A percentile compares a stretch with the other conserved stretches of the same genome.
phyloP scores from a whole-genome alignment of 305 asterid species.

The Withania somnifera region DNA sequence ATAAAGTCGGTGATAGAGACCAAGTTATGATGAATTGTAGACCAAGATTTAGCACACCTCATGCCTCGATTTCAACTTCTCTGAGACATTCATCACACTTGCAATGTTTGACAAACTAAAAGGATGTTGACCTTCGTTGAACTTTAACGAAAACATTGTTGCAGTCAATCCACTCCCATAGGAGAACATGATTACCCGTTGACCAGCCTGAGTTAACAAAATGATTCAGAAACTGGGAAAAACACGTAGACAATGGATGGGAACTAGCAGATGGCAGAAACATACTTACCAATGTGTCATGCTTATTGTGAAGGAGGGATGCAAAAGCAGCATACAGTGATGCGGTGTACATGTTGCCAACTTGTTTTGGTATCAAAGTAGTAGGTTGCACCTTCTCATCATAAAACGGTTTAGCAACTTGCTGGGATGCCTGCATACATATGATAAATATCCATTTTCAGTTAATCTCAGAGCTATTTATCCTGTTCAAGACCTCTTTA shows the following conservation, averaged over 20 bases:
- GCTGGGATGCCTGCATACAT: slow-evolving; percentile 76
- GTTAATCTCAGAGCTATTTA: not conserved
- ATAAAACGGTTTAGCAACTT: slow-evolving; percentile 75
- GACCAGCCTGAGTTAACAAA: slow-evolving; percentile 51
- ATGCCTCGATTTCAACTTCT: slow-evolving; percentile 74
- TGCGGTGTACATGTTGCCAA: slow-evolving; percentile 98
- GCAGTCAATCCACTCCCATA: slow-evolving; percentile 90
- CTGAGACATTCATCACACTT: slow-evolving; percentile 55
- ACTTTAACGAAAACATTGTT: slow-evolving; percentile 78
- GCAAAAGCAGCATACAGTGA: slow-evolving; percentile 95
- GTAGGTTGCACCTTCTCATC: slow-evolving; percentile 80
- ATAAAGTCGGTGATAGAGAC: not conserved
- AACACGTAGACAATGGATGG: not conserved
- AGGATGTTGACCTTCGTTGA: slow-evolving; percentile 68
- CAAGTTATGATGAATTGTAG: not conserved
- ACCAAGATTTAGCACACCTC: slow-evolving; percentile 40
- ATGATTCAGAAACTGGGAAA: not conserved
- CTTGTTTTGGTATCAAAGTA: slow-evolving; percentile 87
- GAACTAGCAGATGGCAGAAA: too few relatives aligned
- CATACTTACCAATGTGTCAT: slow-evolving; percentile 59
- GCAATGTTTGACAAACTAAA: slow-evolving; percentile 81
- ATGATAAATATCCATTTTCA: slow-evolving; percentile 1
- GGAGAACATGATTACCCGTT: slow-evolving; percentile 82
- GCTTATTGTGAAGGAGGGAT: slow-evolving; percentile 75
- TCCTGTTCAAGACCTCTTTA: not conserved